A percentile compares a stretch with the other conserved stretches of the same genome.
phyloP scores from a whole-genome alignment of 352 stramenopile species.

The Pythium aquatile region DNA sequence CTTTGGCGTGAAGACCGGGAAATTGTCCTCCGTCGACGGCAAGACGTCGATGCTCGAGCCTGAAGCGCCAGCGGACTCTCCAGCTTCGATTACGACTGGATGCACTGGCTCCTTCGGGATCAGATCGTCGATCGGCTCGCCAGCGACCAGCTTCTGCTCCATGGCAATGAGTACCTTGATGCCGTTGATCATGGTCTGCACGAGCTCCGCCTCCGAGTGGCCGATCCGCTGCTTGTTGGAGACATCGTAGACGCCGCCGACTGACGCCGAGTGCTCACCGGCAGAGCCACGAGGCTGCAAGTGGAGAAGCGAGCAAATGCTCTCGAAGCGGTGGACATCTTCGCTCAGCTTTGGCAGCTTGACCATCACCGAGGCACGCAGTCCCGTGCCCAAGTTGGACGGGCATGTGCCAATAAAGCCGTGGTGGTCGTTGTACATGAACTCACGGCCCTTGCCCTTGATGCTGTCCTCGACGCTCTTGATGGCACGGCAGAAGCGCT shows the following conservation, averaged over 20 bases:
- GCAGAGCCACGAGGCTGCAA: constrained; percentile 76
- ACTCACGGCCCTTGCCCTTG: constrained; percentile 63
- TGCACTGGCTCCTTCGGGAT: constrained; percentile 56
- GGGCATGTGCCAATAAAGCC: constrained; percentile 89
- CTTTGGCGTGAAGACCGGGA: constrained; percentile 75
- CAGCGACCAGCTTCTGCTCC: constrained; percentile 83
- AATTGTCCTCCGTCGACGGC: constrained; percentile 68
- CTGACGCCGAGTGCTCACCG: constrained; percentile 86
- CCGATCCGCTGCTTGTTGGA: constrained; percentile 87
- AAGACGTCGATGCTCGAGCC: constrained; percentile 52
- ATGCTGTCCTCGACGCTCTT: constrained; percentile 76
- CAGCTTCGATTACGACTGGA: constrained; percentile 64
- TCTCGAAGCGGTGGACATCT: constrained; percentile 77
- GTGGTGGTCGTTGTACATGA: constrained; percentile 76
- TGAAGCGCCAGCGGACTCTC: constrained; percentile 34
- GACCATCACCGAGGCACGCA: constrained; percentile 89
- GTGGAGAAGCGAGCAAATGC: constrained; percentile 78
- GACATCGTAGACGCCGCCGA: constrained; percentile 86
- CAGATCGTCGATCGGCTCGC: constrained; percentile 63
- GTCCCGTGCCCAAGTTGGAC: constrained; percentile 87
- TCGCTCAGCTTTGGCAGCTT: constrained; percentile 85
- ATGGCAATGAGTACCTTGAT: constrained; percentile 85
- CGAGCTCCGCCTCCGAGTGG: constrained; percentile 89
- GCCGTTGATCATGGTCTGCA: constrained; percentile 87
- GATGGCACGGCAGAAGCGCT: constrained; percentile 74